Conservation (phyloP, 2,329 filamentous ascomycete genomes). For the Penicillium sp. region DNA sequence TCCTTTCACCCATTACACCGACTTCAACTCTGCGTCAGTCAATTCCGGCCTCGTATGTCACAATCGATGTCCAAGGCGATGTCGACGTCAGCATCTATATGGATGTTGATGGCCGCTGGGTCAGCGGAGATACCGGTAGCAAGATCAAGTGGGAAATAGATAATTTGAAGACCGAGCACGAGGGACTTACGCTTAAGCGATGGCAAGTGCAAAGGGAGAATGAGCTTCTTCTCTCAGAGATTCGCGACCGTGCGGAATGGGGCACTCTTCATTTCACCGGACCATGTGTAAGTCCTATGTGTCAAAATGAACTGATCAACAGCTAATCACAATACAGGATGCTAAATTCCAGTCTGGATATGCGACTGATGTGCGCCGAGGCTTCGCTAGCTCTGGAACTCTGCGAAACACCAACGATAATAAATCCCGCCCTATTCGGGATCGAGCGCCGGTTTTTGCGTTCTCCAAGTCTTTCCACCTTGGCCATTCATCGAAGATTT, state of each 20-base stretch:
- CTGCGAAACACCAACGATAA: slow-evolving; percentile 65
- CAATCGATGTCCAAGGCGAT: slow-evolving; percentile 64
- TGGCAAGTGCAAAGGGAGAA: slow-evolving; percentile 44
- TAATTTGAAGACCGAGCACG: slow-evolving; percentile 41
- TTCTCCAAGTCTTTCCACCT: slow-evolving; percentile 66
- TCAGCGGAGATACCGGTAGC: slow-evolving; percentile 69
- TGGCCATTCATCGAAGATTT: slow-evolving; percentile 30
- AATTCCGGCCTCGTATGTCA: slow-evolving; percentile 77
- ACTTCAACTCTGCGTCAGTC: slow-evolving; percentile 77
- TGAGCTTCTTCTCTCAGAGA: slow-evolving; percentile 72
- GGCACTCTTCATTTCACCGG: slow-evolving; percentile 74
- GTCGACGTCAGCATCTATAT: slow-evolving; percentile 63
- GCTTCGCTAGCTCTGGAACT: slow-evolving; percentile 66
- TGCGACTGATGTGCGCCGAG: slow-evolving; percentile 62
- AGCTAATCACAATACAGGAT: slow-evolving; percentile 39
- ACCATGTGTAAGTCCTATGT: slow-evolving; percentile 48
- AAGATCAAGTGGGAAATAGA: slow-evolving; percentile 68
- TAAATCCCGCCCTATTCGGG: slow-evolving; percentile 67
- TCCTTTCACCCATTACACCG: slow-evolving; percentile 74
- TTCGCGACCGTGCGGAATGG: slow-evolving; percentile 75
- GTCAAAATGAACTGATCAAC: not conserved
- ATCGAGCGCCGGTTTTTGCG: slow-evolving; percentile 78
- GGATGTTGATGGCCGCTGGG: slow-evolving; percentile 75
- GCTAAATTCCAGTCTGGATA: slow-evolving; percentile 69
- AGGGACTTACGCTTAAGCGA: slow-evolving; percentile 41